Base-by-base conservation (phyloP, 2,329 filamentous ascomycete genomes). In the Verticillium zaregamsianum region DNA sequence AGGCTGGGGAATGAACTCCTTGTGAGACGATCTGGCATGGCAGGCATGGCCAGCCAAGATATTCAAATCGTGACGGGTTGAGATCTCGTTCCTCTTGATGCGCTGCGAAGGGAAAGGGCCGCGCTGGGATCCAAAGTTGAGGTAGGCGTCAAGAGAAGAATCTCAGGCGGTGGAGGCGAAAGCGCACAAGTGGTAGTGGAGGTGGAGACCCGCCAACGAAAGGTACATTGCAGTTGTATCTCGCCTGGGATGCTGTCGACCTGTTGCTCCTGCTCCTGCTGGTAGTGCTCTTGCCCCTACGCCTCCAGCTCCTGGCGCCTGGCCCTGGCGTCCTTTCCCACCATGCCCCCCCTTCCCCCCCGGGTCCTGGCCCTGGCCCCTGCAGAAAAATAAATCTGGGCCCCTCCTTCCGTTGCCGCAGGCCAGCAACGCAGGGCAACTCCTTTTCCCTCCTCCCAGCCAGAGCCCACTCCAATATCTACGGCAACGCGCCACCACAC, bases 341-440 rank as follows among this genome's bases (percentile, higher is more conserved):
- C 40, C 40, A 49, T n/a, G n/a, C 9, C 28, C 25, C 54, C 54
- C 33, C 9, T 14, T 14, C 28, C 28, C 28, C 28, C 54, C 54
- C 33, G 55, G 31, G 9, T n/a, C 32, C 31, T 33, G 14, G 17
- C 28, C 28, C 32, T n/a, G 57, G 49, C 57, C 57, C 57, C 57
- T 64, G 60, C 65, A 56, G 62, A 61, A 70, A 69, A 72, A 74
- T 75, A 75, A 49, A 75, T 73, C 73, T 73, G 71, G 72, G 73
- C 75, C 75, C 75, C 75, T 76, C 73, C 68, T 70, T 72, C 69
- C 25, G 57, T 40, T 58, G 11, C 57, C 31, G 23, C 40, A 23
- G 40, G 23, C 7, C 39, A 9, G 4, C n/a, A 23, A 9, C n/a
- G 40, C 40, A 23, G 35, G 20, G 61, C 61, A 40, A 45, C 61